phyloP scores from a whole-genome alignment of 1,139 yeast species.

The Geotrichum bryndzae region DNA sequence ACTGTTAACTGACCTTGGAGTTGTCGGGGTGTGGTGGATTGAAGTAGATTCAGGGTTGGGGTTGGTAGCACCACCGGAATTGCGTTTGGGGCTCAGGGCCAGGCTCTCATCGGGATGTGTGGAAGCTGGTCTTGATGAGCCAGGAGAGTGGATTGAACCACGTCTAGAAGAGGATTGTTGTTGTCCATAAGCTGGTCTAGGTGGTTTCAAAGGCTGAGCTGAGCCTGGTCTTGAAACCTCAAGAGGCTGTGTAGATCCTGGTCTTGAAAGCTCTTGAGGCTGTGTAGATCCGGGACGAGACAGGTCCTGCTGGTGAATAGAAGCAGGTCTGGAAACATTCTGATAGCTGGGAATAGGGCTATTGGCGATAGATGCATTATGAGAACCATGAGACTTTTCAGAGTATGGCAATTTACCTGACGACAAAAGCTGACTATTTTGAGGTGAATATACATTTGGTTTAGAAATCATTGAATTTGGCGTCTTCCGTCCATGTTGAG shows the following conservation, averaged over 20 bases:
- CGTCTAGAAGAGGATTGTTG: background rate
- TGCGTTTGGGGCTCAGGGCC: background rate
- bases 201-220: background rate
- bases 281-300: constrained; percentile 2
- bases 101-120: background rate
- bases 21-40: background rate
- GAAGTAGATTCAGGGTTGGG: background rate
- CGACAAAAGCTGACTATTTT: background rate
- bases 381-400: background rate
- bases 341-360: background rate
- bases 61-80: background rate
- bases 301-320: background rate
- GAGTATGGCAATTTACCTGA: background rate
- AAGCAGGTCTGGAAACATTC: background rate
- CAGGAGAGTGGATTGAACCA: background rate
- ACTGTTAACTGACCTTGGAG: background rate
- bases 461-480: background rate
- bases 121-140: background rate
- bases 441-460: background rate
- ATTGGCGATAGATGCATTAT: background rate
- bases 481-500: constrained; percentile 1
- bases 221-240: background rate
- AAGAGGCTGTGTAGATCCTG: background rate
- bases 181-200: background rate
- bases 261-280: background rate